phyloP scores from a whole-genome alignment of 31 red algal species.

The Porphyra umbilicalis region DNA sequence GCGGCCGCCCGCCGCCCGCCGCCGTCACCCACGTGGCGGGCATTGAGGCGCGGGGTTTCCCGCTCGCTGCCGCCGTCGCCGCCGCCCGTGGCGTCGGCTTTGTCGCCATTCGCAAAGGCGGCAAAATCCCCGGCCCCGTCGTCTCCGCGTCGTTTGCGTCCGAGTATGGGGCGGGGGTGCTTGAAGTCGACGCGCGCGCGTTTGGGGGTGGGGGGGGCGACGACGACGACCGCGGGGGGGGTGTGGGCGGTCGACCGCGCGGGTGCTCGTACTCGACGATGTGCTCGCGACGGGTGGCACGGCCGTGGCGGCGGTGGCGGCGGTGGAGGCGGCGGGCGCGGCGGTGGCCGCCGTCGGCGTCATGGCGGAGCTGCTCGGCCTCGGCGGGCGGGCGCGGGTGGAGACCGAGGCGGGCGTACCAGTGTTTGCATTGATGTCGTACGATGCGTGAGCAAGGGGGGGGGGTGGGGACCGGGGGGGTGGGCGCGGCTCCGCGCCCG shows the following conservation, averaged over 20 bases:
- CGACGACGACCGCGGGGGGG: too few relatives aligned
- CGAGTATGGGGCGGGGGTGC: slow-evolving; percentile 51
- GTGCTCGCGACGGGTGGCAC: slow-evolving; percentile 70
- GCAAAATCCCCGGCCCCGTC: slow-evolving; percentile 40
- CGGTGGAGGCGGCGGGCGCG: slow-evolving; percentile 31
- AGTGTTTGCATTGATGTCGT: neutral
- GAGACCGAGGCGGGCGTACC: neutral
- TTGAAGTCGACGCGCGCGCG: slow-evolving; percentile 31
- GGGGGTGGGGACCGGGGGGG: too few relatives aligned
- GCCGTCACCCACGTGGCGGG: slow-evolving; percentile 35
- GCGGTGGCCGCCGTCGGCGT: slow-evolving; percentile 48
- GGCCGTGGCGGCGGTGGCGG: slow-evolving; percentile 40
- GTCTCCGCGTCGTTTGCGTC: slow-evolving; percentile 48
- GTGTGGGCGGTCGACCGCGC: slow-evolving; percentile 14
- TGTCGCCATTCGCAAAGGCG: slow-evolving; percentile 61
- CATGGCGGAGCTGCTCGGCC: slow-evolving; percentile 26
- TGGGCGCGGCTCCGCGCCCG: too few relatives aligned
- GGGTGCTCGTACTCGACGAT: slow-evolving; percentile 64
- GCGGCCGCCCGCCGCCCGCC: neutral
- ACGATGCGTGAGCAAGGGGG: neutral
- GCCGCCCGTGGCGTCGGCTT: slow-evolving; percentile 49
- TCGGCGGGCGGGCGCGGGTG: neutral
- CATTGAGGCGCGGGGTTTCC: slow-evolving; percentile 53
- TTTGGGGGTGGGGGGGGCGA: slow-evolving; percentile 3
- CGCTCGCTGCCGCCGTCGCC: slow-evolving; percentile 19